Percentiles rank a stretch among this genome's conserved stretches.
phyloP scores from a whole-genome alignment of 1,284 basidiomycete species.

The Wolfiporia cocos region DNA sequence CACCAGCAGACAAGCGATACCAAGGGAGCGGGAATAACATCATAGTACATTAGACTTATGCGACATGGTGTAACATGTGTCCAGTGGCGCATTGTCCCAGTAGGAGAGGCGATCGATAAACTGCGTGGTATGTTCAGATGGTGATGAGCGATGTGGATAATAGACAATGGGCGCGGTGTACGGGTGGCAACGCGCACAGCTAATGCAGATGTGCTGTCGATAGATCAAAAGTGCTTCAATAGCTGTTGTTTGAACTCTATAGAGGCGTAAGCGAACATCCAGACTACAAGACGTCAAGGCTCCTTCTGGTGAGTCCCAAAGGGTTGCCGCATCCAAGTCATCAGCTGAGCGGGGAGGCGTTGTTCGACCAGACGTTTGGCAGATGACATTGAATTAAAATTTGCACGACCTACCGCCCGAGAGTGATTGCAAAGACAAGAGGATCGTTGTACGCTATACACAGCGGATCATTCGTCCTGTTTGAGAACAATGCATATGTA shows the following conservation, averaged over 20 bases:
- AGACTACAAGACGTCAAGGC: constrained; percentile 5
- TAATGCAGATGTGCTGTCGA: constrained; percentile 39
- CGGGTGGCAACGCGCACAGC: too few relatives aligned
- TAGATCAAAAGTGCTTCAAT: constrained; percentile 65
- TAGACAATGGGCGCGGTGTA: background rate
- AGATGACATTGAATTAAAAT: background rate
- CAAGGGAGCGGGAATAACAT: too few relatives aligned
- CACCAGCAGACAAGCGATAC: too few relatives aligned
- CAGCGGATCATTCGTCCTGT: constrained; percentile 87
- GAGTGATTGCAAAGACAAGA: constrained; percentile 80
- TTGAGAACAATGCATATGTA: background rate
- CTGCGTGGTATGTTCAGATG: too few relatives aligned
- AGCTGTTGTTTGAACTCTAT: constrained; percentile 68
- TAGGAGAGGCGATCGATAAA: background rate
- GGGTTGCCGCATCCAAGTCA: constrained; percentile 73
- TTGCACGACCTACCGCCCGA: constrained; percentile 58
- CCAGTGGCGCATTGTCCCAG: constrained; percentile 19
- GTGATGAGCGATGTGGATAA: background rate
- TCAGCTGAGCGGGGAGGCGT: constrained; percentile 81
- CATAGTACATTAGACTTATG: too few relatives aligned
- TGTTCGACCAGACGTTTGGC: constrained; percentile 40
- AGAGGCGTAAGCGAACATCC: background rate
- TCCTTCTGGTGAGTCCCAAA: constrained; percentile 72
- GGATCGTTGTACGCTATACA: constrained; percentile 86
- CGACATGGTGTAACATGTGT: too few relatives aligned